Conservation (phyloP, 345 rosid species). For the Populus alba region DNA sequence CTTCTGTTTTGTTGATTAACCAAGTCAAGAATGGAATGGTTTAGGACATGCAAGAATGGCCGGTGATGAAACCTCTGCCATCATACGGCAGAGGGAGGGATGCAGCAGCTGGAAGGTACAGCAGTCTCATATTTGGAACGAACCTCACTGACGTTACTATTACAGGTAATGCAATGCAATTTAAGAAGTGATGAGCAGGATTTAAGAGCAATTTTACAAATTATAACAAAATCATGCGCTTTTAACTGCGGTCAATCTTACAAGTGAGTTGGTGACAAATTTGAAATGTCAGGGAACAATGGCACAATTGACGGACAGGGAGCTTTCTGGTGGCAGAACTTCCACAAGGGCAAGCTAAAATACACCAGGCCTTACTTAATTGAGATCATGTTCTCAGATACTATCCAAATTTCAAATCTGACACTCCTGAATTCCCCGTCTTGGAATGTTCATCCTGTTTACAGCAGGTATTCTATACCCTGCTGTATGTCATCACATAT, state of each 20-base stretch:
- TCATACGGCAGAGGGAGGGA: constrained; percentile 95
- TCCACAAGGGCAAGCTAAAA: constrained; percentile 70
- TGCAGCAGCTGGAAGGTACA: constrained; percentile 75
- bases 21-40: background rate
- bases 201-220: background rate
- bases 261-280: background rate
- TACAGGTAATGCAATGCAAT: constrained; percentile 48
- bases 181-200: background rate
- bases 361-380: constrained; percentile 86
- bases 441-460: constrained; percentile 92
- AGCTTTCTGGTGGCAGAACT: constrained; percentile 85
- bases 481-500: background rate
- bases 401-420: constrained; percentile 73
- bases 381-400: constrained; percentile 67
- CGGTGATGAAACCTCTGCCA: constrained; percentile 67
- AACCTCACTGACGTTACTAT: constrained; percentile 82
- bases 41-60: constrained; percentile 67
- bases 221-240: background rate
- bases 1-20: background rate
- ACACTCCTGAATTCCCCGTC: constrained; percentile 83
- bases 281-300: constrained; percentile 50
- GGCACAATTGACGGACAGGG: constrained; percentile 95
- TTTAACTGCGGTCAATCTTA: background rate
- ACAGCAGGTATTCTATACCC: constrained; percentile 54
- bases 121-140: constrained; percentile 78